Base-by-base conservation (phyloP, 371 early-diverging fungal genomes). In the Sporodiniella umbellata region DNA sequence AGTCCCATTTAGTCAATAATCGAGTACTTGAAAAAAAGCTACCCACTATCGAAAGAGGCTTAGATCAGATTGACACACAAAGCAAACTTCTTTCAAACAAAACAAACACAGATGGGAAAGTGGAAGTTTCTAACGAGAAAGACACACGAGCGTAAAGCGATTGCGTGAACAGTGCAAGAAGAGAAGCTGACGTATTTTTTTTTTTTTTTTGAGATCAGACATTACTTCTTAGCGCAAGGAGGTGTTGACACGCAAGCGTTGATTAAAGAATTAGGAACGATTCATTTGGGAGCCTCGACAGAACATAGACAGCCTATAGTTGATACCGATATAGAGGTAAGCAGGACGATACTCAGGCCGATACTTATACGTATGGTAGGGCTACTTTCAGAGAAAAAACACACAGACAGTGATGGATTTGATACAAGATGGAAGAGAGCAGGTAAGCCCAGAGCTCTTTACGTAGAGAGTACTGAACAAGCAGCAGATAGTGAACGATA, bases 211-310 rank as follows among this genome's bases (percentile, higher is more conserved):
- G n/a, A n/a, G n/a, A n/a, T n/a, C n/a, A 75, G 76, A 22, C 72
- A 72, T 45, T 72, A 72, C 33, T 71, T 75, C 23, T 51, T 75
- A 15, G 70, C 76, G 10, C 62, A 75, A 37, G 68, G 63, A n/a
- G 70, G 72, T 14, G 72, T 72, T 3, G 63, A 72, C 43, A 70
- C 76, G 10, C 65, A 69, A 31, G 68, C 63, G 2, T 43, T 75
- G 33, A 56, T 68, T 40, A 71, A 66, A 26, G 70, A 71, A 53
- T 47, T 72, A 3, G 76, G 69, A 19, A 69, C 76, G 0, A 70
- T 75, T 40, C 65, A 71, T 37, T 51, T 75, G 18, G 70, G 72
- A 12, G 60, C 56, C 18, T 49, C 66, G 21, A 51, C 56, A 3
- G 69, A 67, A 30, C 64, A 59, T 37, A 54, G 70, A 48, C 67